phyloP scores from a whole-genome alignment of 805 yeast genomes.

The Metschnikowia bowlesiae region DNA sequence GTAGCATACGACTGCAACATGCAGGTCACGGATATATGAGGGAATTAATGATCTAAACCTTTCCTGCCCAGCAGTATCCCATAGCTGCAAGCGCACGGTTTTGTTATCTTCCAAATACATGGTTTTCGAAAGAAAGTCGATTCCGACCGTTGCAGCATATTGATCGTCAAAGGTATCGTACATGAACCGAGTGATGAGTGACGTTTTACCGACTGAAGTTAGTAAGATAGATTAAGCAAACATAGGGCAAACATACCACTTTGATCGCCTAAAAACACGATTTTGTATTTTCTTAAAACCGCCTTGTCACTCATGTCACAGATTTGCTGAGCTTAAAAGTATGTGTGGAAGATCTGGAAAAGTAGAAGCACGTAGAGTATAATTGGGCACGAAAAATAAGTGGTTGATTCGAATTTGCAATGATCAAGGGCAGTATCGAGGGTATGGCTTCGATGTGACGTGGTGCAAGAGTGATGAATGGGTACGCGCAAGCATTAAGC shows the following conservation, averaged over 20 bases:
- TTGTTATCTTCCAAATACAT: slow-evolving; percentile 81
- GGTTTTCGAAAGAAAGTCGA: slow-evolving; percentile 83
- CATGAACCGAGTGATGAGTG: slow-evolving; percentile 95
- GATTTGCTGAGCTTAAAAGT: neutral
- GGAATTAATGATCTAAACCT: slow-evolving; percentile 93
- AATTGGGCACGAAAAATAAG: neutral
- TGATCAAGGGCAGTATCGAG: neutral
- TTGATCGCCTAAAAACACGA: slow-evolving; percentile 95
- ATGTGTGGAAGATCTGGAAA: neutral
- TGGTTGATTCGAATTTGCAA: neutral
- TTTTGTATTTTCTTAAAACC: slow-evolving; percentile 67
- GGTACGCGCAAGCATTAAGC: neutral
- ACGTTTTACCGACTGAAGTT: slow-evolving; percentile 82
- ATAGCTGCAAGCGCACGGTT: slow-evolving; percentile 87
- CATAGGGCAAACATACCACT: slow-evolving; percentile 47
- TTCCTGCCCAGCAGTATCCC: slow-evolving; percentile 99
- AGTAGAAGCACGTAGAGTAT: neutral
- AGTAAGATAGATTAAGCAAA: slow-evolving; percentile 5
- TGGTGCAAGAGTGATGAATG: neutral
- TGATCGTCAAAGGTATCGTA: slow-evolving; percentile 96
- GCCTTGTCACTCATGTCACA: slow-evolving; percentile 27
- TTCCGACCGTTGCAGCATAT: slow-evolving; percentile 95
- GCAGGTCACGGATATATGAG: slow-evolving; percentile 90
- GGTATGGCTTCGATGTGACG: neutral
- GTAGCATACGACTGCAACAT: slow-evolving; percentile 95